phyloP scores from a whole-genome alignment of 768 basidiomycete species.

The Tricholoma hemisulphureum region DNA sequence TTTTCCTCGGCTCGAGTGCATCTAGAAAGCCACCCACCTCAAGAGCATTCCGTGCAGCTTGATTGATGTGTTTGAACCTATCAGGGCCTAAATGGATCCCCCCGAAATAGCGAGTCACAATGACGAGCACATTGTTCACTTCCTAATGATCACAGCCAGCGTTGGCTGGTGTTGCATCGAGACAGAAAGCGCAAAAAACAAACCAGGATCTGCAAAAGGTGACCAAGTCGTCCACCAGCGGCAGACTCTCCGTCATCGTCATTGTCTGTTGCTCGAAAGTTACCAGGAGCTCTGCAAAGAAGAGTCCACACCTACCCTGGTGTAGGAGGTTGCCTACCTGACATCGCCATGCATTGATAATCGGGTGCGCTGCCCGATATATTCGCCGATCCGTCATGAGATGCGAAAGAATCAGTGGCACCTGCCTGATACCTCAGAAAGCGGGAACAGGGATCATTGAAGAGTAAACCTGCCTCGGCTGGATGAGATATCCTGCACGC shows the following conservation, averaged over 20 bases:
- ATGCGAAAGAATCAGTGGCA: slow-evolving; percentile 62
- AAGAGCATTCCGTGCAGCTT: slow-evolving; percentile 88
- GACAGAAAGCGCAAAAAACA: slow-evolving; percentile 16
- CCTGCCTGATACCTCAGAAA: slow-evolving; percentile 38
- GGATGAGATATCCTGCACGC: slow-evolving; percentile 80
- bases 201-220: slow-evolving; percentile 86
- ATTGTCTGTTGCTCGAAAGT: slow-evolving; percentile 60
- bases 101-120: slow-evolving; percentile 94
- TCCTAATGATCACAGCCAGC: slow-evolving; percentile 49
- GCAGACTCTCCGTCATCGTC: slow-evolving; percentile 95
- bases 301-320: slow-evolving; percentile 52
- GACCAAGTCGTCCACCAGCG: slow-evolving; percentile 86
- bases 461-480: slow-evolving; percentile 53
- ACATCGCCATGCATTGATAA: slow-evolving; percentile 83
- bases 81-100: slow-evolving; percentile 90
- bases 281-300: neutral
- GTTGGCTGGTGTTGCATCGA: no score
- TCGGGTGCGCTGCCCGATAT: slow-evolving; percentile 72
- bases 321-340: slow-evolving; percentile 64
- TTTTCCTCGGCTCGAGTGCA: slow-evolving; percentile 35
- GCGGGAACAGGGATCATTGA: neutral
- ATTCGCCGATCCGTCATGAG: slow-evolving; percentile 72
- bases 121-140: slow-evolving; percentile 77
- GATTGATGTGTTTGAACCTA: slow-evolving; percentile 90
- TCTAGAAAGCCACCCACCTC: slow-evolving; percentile 87